These are phyloP conservation scores for Celoporthe dispersa DNA, from an alignment of 2,329 filamentous ascomycete species.

Conservation along the genomic window DNA sequence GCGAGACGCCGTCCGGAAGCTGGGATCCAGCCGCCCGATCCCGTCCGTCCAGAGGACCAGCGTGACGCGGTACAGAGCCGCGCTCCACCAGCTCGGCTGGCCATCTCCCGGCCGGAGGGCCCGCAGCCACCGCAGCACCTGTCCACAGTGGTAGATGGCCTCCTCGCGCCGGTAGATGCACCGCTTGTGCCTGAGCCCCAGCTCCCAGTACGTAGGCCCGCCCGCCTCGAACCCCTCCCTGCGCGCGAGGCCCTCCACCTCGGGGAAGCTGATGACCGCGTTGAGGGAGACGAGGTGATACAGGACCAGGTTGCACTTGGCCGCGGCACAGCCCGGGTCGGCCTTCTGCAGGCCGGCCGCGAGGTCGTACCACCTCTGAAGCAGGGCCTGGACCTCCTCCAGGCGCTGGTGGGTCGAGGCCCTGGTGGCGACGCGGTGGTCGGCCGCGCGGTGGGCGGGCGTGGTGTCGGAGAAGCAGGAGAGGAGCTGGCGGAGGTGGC, in stretches of 20 bases:
- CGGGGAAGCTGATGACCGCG: slow-evolving; percentile 68
- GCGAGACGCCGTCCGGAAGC: slow-evolving; percentile 37
- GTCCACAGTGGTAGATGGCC: slow-evolving; percentile 69
- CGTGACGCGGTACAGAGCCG: slow-evolving; percentile 69
- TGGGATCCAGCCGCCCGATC: slow-evolving; percentile 53
- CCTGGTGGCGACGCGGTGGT: slow-evolving; percentile 57
- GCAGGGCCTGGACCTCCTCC: slow-evolving; percentile 66
- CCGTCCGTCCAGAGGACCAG: slow-evolving; percentile 68
- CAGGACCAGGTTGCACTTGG: slow-evolving; percentile 68
- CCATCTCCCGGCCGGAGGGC: slow-evolving; percentile 60
- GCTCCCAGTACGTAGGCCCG: slow-evolving; percentile 51
- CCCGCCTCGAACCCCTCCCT: slow-evolving; percentile 59
- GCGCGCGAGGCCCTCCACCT: slow-evolving; percentile 69
- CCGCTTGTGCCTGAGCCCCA: slow-evolving; percentile 61
- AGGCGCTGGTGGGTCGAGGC: slow-evolving; percentile 63
- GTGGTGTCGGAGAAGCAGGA: slow-evolving; percentile 66
- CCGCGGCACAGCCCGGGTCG: slow-evolving; percentile 62
- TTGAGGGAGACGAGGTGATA: slow-evolving; percentile 75
- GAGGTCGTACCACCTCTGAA: slow-evolving; percentile 71
- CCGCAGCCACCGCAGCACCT: slow-evolving; percentile 65
- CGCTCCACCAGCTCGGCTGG: slow-evolving; percentile 73
- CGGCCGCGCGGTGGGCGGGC: slow-evolving; percentile 45
- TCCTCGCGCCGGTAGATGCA: slow-evolving; percentile 68
- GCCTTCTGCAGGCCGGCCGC: slow-evolving; percentile 58
- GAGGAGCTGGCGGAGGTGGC: slow-evolving; percentile 67